Evolutionary conservation across 2,329 filamentous ascomycete species (phyloP).

Genomic region (Monilinia polystroma): DNA sequence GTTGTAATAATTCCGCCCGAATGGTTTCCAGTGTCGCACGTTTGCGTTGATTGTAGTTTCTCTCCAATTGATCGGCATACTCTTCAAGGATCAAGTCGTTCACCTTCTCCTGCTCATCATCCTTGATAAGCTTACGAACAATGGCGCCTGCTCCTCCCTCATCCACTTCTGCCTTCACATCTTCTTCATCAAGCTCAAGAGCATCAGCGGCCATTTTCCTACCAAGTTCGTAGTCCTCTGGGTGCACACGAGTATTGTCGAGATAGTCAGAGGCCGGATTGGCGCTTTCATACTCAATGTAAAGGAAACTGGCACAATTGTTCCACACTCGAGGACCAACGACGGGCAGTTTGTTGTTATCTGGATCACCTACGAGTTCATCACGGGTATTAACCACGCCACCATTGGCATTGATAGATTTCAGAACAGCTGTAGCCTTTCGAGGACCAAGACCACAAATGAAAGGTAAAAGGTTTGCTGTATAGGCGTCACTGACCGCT

Average conservation of each 20-base stretch:
- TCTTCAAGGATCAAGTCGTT: constrained; percentile 96
- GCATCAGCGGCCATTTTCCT: constrained; percentile 99
- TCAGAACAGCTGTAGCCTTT: constrained; percentile 81
- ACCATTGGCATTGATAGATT: constrained; percentile 89
- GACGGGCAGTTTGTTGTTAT: constrained; percentile 72
- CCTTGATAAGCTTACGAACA: constrained; percentile 90
- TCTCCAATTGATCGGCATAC: constrained; percentile 92
- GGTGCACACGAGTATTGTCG: constrained; percentile 95
- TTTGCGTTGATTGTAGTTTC: constrained; percentile 90
- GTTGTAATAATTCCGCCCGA: constrained; percentile 84
- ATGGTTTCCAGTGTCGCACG: constrained; percentile 95
- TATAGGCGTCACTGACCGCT: constrained; percentile 75
- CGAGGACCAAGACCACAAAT: constrained; percentile 88
- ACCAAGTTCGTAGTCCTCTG: constrained; percentile 96
- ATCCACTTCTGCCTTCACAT: constrained; percentile 90
- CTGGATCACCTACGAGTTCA: constrained; percentile 85
- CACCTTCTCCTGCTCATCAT: constrained; percentile 90
- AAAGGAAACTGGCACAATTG: constrained; percentile 95
- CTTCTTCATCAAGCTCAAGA: constrained; percentile 93
- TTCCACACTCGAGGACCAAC: constrained; percentile 91
- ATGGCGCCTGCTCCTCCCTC: constrained; percentile 88
- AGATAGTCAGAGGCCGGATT: constrained; percentile 84
- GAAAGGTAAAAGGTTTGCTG: constrained; percentile 85
- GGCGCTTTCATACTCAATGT: constrained; percentile 81
- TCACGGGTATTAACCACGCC: constrained; percentile 80